Evolutionary conservation across 345 rosid species (phyloP).

Genomic region (Aethionema arabicum): DNA sequence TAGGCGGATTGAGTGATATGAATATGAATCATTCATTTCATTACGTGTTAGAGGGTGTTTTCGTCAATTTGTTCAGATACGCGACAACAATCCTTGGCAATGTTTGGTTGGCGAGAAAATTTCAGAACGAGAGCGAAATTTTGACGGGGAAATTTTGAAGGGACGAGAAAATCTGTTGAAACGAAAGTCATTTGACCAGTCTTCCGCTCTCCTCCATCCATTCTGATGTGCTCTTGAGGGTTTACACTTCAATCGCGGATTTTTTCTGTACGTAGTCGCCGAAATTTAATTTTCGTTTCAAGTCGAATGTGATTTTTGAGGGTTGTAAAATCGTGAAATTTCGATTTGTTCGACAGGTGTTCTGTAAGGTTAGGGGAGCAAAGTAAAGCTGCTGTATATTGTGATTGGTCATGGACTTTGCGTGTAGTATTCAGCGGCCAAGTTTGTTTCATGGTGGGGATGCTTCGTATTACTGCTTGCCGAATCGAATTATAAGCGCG

Average conservation of each 20-base stretch:
- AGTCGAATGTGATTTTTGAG: neutral
- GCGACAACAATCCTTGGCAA: constrained; percentile 13
- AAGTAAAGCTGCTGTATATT: constrained; percentile 19
- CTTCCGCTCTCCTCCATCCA: constrained; percentile 27
- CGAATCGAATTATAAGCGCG: constrained; percentile 34
- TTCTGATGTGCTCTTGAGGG: neutral
- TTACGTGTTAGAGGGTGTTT: constrained; percentile 3
- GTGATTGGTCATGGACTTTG: constrained; percentile 54
- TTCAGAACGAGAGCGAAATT: neutral
- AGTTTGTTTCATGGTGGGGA: constrained; percentile 39
- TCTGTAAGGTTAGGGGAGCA: constrained; percentile 40
- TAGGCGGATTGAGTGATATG: constrained; percentile 20
- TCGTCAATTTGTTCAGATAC: neutral
- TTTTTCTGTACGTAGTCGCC: neutral
- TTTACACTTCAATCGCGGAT: neutral
- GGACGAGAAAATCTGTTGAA: constrained; percentile 12
- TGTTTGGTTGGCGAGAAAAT: constrained; percentile 34
- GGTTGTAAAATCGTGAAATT: neutral
- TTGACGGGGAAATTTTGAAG: constrained; percentile 23
- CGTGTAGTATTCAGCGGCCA: constrained; percentile 49
- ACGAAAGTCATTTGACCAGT: constrained; percentile 27
- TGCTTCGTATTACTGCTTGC: constrained; percentile 35
- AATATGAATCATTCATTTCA: constrained; percentile 20
- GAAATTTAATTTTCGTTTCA: neutral
- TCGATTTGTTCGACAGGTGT: constrained; percentile 40